Percentiles rank a stretch among this genome's conserved stretches.
Evolutionary conservation across 2,329 filamentous ascomycete species (phyloP).

Genomic region (Colletotrichum somersetense): DNA sequence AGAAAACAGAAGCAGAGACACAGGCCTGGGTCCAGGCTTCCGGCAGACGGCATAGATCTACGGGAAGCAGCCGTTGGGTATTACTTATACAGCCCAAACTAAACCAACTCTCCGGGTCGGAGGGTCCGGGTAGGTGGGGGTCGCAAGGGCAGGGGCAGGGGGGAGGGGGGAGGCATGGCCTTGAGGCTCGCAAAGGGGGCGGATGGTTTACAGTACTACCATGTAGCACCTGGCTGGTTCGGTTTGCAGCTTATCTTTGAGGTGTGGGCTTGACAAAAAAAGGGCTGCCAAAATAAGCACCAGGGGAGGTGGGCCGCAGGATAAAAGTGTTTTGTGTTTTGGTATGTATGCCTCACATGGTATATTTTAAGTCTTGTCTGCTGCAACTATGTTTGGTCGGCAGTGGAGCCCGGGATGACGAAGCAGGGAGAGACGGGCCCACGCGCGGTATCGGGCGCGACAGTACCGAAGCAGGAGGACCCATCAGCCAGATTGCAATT

Average conservation of each 20-base stretch:
- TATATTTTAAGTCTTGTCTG: constrained; percentile 4
- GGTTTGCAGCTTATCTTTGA: neutral
- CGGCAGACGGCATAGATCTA: neutral
- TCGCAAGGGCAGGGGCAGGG: no score
- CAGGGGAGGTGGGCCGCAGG: neutral
- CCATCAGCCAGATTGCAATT: neutral
- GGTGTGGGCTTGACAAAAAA: neutral
- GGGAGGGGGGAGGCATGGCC: constrained; percentile 13
- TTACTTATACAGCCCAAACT: constrained; percentile 41
- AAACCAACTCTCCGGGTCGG: constrained; percentile 23
- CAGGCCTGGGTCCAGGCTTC: constrained; percentile 21
- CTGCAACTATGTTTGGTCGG: neutral
- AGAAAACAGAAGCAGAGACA: constrained; percentile 11
- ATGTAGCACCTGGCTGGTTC: neutral
- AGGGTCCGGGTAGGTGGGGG: constrained; percentile 10
- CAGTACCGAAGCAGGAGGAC: constrained; percentile 15
- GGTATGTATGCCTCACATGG: constrained; percentile 11
- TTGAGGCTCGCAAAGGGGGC: constrained; percentile 29
- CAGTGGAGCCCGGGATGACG: neutral
- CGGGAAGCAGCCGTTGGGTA: constrained; percentile 17
- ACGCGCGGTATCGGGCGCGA: constrained; percentile 3
- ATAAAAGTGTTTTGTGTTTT: constrained; percentile 20
- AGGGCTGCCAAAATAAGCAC: constrained; percentile 35
- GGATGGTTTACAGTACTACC: neutral
- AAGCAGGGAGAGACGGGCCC: neutral